Evolutionary conservation across 2,329 filamentous ascomycete species (phyloP), one percentile per base, ranked within the genome.

Genomic region (Aureobasidium sp.): DNA sequence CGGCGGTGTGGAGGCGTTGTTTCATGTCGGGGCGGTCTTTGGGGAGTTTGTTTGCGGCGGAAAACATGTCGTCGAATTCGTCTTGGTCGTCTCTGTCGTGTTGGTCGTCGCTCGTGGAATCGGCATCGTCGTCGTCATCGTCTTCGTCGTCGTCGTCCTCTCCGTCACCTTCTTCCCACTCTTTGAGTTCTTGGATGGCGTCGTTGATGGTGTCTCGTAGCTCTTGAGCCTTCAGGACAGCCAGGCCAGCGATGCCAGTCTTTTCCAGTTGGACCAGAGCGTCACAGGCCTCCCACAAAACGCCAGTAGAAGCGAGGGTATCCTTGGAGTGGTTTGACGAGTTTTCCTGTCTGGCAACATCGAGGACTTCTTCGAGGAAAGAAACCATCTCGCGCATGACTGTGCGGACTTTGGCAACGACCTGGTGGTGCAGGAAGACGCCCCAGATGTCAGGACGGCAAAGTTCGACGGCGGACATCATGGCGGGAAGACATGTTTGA

Each of bases 211-310:
- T 83, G 60, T 89, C 89, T 42, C 84, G 78, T 74, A 87, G 89
- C 70, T 91, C 81, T 66, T 89, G 84, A 1, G 87, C 87, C 69
- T 87, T 91, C 65, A 81, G 78, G 0, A 88, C 79, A 49, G 93
- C 80, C 61, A 91, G 77, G 0, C 87, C 89, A 0, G 81, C 82
- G 5, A 95, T 81, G 0, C 90, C 91, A 25, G 84, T 74, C 6
- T 78, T 79, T 51, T 85, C 82, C 40, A 95, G 74, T 9, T 78
- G 78, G 2, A 84, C 75, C 17, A 95, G 70, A 8, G 82, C 80
- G 73, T 96, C 92, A 68, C 92, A 96, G 7, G 85, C 82, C 59
- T 88, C 83, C 92, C 92, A 96, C 1, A 95, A 76, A 5, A 91
- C 79, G 11, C 90, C 91, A 0, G 91, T 94, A 1, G 83, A 78